phyloP scores from a whole-genome alignment of 371 early-diverging fungal genomes.

The Lichtheimia ornata region DNA sequence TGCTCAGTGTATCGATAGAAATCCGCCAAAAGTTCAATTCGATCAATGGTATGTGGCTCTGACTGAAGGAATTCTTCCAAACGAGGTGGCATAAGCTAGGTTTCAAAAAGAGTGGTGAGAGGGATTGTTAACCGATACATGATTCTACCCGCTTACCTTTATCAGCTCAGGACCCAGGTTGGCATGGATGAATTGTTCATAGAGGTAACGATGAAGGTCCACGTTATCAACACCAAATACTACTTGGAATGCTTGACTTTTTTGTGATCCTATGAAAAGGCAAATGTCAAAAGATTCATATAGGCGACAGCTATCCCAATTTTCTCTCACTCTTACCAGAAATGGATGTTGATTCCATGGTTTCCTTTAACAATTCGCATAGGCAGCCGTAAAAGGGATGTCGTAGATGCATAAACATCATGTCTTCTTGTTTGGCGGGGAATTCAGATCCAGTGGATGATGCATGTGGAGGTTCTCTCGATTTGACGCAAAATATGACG shows the following conservation, averaged over 20 bases:
- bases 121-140: too few species aligned
- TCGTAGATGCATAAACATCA: conserved; percentile 38
- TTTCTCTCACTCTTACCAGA: background rate
- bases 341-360: conserved; percentile 13
- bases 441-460: conserved; percentile 41
- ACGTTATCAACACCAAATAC: conserved; percentile 26
- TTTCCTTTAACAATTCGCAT: conserved; percentile 36
- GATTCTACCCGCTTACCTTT: conserved; percentile 15
- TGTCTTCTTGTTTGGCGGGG: conserved; percentile 32
- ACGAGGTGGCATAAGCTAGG: conserved; percentile 21
- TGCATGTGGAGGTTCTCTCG: conserved; percentile 61
- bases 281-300: background rate
- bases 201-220: conserved; percentile 31
- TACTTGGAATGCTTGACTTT: conserved; percentile 17
- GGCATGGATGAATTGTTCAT: conserved; percentile 27
- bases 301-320: background rate
- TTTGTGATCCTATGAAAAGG: conserved; percentile 6
- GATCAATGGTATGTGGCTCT: conserved; percentile 25
- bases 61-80: conserved; percentile 29
- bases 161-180: conserved; percentile 25
- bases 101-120: background rate
- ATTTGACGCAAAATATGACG: conserved; percentile 65
- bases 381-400: conserved; percentile 59
- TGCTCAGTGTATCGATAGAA: conserved; percentile 26
- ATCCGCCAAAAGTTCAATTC: conserved; percentile 26